Evolutionary conservation across 129 eudicot genomes (phyloP), one percentile per base, ranked within the genome.

Genomic region (Lonicera japonica): DNA sequence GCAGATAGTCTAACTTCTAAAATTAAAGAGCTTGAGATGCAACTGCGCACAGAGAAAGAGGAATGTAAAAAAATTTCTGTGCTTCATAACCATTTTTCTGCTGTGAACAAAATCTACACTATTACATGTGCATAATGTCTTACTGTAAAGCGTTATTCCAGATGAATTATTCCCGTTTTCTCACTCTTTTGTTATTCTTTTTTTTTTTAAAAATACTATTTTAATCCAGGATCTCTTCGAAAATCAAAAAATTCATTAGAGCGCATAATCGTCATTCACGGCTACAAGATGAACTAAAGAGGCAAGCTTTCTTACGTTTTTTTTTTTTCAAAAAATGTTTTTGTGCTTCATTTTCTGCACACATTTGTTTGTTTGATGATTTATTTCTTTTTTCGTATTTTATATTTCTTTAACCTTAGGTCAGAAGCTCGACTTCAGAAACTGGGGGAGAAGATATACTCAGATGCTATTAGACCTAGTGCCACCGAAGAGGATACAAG

Each of bases 211-310:
- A 40, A 45, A 15, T n/a, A n/a, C n/a, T 3, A 25, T 46, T 29
- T 0, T 16, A 48, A 58, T 23, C 51, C 70, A 91, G 97, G 85
- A 58, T 87, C 56, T 79, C 79, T 54, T 79, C 86, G 29, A 82
- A 75, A 62, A 77, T 85, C 25, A 91, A 72, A 73, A 79, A 75
- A 85, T 84, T 91, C 58, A 73, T 84, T 22, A 87, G 74, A 66
- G 95, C 87, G 68, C 84, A 82, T 70, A 80, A 70, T 77, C 86
- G 84, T 36, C 87, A 82, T 73, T 53, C 64, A 74, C 79, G 82
- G 63, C 61, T 91, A 70, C 88, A 87, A 78, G 95, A 86, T 58
- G 95, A 91, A 73, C 78, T 91, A 25, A 84, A 75, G 77, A 84
- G 95, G 97, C 69, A 77, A 71, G 64, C n/a, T n/a, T n/a, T n/a